Percentiles rank a stretch among this genome's conserved stretches.
Conservation (phyloP, 1,139 yeast species). For the Nakaseomyces nivariensis region DNA sequence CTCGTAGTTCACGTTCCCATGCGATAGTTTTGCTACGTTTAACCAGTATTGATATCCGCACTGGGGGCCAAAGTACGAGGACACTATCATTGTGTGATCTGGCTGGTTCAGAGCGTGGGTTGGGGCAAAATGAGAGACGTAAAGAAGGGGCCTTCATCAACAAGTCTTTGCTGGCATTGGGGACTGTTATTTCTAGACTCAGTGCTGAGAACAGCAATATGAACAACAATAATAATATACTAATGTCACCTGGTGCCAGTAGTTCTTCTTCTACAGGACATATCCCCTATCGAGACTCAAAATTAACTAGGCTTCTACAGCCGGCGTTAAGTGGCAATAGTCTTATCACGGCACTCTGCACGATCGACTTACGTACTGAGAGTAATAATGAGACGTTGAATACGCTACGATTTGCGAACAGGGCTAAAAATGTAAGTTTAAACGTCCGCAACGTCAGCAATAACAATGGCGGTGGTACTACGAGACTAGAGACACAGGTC, state of each 20-base stretch:
- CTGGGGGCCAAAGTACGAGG: slow-evolving; percentile 41
- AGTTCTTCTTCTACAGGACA: slow-evolving; percentile 34
- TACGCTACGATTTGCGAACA: slow-evolving; percentile 82
- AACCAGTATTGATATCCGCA: slow-evolving; percentile 34
- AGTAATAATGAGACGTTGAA: slow-evolving; percentile 71
- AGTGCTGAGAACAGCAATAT: slow-evolving; percentile 33
- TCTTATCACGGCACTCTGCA: slow-evolving; percentile 78
- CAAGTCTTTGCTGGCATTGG: slow-evolving; percentile 77
- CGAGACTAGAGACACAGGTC: slow-evolving; percentile 34
- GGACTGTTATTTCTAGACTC: slow-evolving; percentile 78
- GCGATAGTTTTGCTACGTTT: slow-evolving; percentile 73
- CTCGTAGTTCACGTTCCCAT: slow-evolving; percentile 81
- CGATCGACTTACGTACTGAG: slow-evolving; percentile 51
- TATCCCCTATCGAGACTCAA: slow-evolving; percentile 87
- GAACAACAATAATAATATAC: too few species aligned
- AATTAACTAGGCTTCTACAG: slow-evolving; percentile 75
- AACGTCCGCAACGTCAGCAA: slow-evolving; percentile 37
- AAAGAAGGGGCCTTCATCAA: slow-evolving; percentile 91
- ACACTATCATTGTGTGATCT: slow-evolving; percentile 84
- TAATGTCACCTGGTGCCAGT: slow-evolving; percentile 13
- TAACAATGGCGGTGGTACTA: slow-evolving; percentile 26
- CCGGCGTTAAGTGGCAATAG: slow-evolving; percentile 88
- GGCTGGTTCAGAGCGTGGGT: slow-evolving; percentile 93
- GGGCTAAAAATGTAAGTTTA: slow-evolving; percentile 79
- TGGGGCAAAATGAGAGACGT: slow-evolving; percentile 66